Conservation (phyloP, 2,329 filamentous ascomycete genomes). For the Penicillium sp. region DNA sequence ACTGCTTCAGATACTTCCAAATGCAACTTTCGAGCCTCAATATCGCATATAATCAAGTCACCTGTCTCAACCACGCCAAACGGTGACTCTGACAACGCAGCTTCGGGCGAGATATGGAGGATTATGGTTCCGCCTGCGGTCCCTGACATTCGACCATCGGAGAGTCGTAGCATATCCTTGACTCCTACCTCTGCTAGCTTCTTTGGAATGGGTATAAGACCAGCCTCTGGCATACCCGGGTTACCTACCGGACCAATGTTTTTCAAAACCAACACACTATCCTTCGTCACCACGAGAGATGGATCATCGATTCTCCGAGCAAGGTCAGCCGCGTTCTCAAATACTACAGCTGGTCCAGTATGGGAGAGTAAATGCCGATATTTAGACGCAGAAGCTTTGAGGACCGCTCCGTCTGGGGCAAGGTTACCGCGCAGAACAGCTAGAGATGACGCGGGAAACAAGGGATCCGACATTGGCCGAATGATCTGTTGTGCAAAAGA, state of each 20-base stretch:
- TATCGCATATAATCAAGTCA: slow-evolving; percentile 49
- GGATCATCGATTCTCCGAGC: slow-evolving; percentile 49
- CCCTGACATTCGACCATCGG: slow-evolving; percentile 56
- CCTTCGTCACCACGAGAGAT: slow-evolving; percentile 43
- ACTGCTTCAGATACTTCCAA: slow-evolving; percentile 46
- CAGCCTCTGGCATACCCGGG: slow-evolving; percentile 55
- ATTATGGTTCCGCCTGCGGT: slow-evolving; percentile 57
- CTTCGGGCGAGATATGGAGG: slow-evolving; percentile 55
- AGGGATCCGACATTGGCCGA: slow-evolving; percentile 45
- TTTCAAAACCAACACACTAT: slow-evolving; percentile 51
- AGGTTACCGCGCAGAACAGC: slow-evolving; percentile 50
- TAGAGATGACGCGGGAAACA: slow-evolving; percentile 48
- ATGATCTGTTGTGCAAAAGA: slow-evolving; percentile 46
- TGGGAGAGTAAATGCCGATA: slow-evolving; percentile 47
- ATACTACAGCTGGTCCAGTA: slow-evolving; percentile 49
- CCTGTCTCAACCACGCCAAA: slow-evolving; percentile 52
- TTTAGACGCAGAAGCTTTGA: slow-evolving; percentile 54
- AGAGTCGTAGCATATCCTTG: slow-evolving; percentile 54
- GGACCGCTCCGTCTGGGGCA: slow-evolving; percentile 50
- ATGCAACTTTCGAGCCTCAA: slow-evolving; percentile 44
- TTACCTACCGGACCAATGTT: slow-evolving; percentile 53
- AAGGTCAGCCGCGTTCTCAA: slow-evolving; percentile 50
- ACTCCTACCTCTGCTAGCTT: slow-evolving; percentile 51
- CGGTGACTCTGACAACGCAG: slow-evolving; percentile 47
- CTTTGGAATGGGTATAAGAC: slow-evolving; percentile 52